Percentiles rank a stretch among this genome's conserved stretches.
Conservation (phyloP, 495 filamentous ascomycete genomes). For the Aspergillus egyptiacus region DNA sequence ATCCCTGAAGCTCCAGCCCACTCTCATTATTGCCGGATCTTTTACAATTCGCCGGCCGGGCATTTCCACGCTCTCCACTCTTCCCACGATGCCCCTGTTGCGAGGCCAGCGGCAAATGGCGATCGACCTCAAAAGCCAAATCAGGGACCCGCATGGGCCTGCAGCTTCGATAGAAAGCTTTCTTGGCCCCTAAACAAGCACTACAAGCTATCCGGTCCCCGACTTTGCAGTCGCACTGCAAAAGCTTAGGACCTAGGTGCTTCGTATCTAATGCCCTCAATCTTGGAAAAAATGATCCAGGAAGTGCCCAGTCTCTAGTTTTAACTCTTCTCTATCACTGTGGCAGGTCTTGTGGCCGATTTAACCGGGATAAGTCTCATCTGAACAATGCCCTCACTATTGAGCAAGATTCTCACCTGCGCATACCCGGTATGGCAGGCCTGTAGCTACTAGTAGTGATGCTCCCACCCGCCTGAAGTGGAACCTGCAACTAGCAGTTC, state of each 20-base stretch:
- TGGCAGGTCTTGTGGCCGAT: too few relatives aligned
- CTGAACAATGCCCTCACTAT: not conserved
- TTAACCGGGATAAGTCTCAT: conserved; percentile 1
- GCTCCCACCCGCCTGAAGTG: conserved; percentile 2
- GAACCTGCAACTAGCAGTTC: not conserved
- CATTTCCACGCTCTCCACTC: not conserved
- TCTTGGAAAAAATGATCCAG: too few relatives aligned
- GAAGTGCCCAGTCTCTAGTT: too few relatives aligned
- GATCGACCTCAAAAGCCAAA: not conserved
- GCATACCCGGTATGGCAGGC: not conserved
- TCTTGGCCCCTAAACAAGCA: conserved; percentile 7
- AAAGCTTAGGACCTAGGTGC: not conserved
- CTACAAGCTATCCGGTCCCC: too few relatives aligned
- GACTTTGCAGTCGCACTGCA: not conserved
- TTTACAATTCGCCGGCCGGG: conserved; percentile 4
- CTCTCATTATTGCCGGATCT: not conserved
- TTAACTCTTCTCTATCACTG: too few relatives aligned
- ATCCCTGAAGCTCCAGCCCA: not conserved
- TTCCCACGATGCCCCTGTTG: not conserved
- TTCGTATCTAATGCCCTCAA: not conserved
- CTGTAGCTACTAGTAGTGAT: conserved; percentile 1
- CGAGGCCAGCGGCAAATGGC: not conserved
- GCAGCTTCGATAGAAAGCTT: not conserved
- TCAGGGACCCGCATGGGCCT: not conserved
- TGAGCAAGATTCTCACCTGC: conserved; percentile 4